Evolutionary conservation across 129 eudicot species (phyloP), one percentile per base, ranked within the genome.

Genomic region (Lactuca sativa): DNA sequence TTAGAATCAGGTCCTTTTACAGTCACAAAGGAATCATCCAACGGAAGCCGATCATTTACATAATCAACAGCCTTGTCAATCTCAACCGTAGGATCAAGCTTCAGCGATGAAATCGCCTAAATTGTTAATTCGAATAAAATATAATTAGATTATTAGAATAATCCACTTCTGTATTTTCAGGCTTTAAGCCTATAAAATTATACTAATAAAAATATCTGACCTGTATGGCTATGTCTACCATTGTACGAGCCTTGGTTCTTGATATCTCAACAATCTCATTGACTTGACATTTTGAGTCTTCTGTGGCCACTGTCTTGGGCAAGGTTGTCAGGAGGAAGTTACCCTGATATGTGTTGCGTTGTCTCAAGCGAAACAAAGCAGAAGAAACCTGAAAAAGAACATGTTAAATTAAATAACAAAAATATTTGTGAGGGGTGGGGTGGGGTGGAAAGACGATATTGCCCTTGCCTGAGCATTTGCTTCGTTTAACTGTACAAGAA

Each of bases 141-240:
- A 58, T 31, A 40, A 63, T 77, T 55, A 70, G 36, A 59, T 59
- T 36, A 43, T 40, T 40, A 25, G 30, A 25, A 25, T 25, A 25
- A 25, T 25, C 30, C 30, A 25, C 2, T 25, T 25, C 30, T 25
- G 30, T 25, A 25, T 25, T 25, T 25, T 25, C 30, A 25, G 30
- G 30, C 30, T 25, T 25, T 5, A 5, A 40, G 8, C 44, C 8
- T 7, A 40, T 40, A 43, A 3, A 7, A 43, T 48, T 47, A 47
- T 1, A 31, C 41, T 15, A 40, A 41, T 69, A 54, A 54, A 38
- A n/a, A 33, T 43, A 32, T 72, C 21, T 49, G 79, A 92, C 98
- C 96, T 85, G 92, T 57, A 93, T 52, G 70, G 95, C 98, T 36
- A 85, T 90, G 82, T 84, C 82, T 13, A 93, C 96, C 95, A 93